phyloP scores from a whole-genome alignment of 148 eudicot species.

The Arbutus unedo region DNA sequence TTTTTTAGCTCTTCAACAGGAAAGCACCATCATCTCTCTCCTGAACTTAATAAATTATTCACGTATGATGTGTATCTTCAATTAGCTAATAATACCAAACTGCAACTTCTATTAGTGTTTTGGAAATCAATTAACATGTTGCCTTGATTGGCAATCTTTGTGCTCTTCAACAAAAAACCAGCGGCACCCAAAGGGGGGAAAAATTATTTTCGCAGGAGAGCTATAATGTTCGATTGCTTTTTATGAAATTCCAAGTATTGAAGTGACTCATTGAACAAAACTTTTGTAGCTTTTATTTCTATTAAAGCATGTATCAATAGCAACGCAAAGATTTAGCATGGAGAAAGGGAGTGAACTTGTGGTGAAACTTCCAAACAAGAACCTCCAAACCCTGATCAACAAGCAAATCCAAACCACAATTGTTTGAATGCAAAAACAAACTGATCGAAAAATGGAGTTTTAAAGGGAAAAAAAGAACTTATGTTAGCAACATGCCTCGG shows the following conservation, averaged over 20 bases:
- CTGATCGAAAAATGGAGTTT: background rate
- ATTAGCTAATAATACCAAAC: background rate
- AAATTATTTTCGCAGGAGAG: background rate
- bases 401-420: background rate
- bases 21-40: background rate
- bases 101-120: background rate
- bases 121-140: background rate
- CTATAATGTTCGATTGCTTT: background rate
- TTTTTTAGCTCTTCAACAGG: background rate
- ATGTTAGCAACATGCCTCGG: background rate
- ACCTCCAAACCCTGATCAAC: slow-evolving; percentile 6
- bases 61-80: background rate
- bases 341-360: background rate
- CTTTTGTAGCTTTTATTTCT: background rate
- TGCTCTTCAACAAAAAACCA: background rate
- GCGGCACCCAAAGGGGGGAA: background rate
- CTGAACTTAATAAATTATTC: background rate
- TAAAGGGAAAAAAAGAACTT: background rate
- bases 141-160: background rate
- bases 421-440: background rate
- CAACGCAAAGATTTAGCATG: background rate
- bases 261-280: background rate
- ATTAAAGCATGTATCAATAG: background rate
- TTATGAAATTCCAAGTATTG: background rate
- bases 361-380: background rate